phyloP scores from a whole-genome alignment of 2,329 filamentous ascomycete species.

The Metarhizium humberi region DNA sequence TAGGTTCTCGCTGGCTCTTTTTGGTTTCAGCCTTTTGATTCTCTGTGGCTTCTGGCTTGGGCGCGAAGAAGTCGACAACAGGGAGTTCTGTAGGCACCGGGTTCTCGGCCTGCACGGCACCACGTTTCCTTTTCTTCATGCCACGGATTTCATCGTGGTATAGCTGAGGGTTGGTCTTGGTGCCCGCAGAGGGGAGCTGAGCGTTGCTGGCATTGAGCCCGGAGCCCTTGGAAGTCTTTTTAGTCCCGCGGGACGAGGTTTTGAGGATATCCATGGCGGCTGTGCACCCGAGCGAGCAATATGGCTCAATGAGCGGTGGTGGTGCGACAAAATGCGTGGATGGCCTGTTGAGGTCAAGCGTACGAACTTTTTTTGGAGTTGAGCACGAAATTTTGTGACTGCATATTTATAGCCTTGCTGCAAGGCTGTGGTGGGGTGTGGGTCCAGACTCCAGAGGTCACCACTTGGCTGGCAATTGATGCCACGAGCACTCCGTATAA shows the following conservation, averaged over 20 bases:
- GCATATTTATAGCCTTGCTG: slow-evolving; percentile 8
- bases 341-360: background rate
- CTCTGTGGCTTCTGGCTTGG: slow-evolving; percentile 26
- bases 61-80: slow-evolving; percentile 51
- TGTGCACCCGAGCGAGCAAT: background rate
- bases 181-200: slow-evolving; percentile 56
- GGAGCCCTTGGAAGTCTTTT: slow-evolving; percentile 35
- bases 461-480: too few relatives aligned
- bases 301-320: background rate
- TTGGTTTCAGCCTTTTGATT: slow-evolving; percentile 19
- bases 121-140: slow-evolving; percentile 52
- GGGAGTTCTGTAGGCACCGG: slow-evolving; percentile 25
- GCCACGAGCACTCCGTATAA: too few relatives aligned
- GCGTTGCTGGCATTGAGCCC: slow-evolving; percentile 18
- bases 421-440: slow-evolving; percentile 13
- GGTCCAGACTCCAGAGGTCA: background rate
- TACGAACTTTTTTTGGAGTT: background rate
- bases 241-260: slow-evolving; percentile 61
- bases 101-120: slow-evolving; percentile 23
- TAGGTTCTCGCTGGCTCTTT: slow-evolving; percentile 16
- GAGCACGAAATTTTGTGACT: slow-evolving; percentile 9
- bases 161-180: slow-evolving; percentile 57
- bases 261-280: slow-evolving; percentile 61
- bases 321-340: background rate
- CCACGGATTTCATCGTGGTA: slow-evolving; percentile 48